Conservation (phyloP, 305 asterid genomes). For the Caryopteris hybrid region DNA sequence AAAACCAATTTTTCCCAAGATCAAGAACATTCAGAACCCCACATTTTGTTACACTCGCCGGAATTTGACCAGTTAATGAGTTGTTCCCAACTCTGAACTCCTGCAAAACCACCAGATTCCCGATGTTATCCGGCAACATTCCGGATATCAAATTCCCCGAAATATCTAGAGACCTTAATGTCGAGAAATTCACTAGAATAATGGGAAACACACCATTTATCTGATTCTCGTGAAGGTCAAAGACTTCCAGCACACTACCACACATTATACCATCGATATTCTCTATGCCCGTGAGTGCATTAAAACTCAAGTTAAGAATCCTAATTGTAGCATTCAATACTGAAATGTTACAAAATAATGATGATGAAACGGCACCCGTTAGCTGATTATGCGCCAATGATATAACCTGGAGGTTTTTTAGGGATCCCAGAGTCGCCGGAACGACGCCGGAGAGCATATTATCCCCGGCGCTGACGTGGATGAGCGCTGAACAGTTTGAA, state of each 20-base stretch:
- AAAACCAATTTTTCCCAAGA: slow-evolving; percentile 45
- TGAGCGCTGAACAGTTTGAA: slow-evolving; percentile 55
- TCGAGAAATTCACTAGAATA: slow-evolving; percentile 35
- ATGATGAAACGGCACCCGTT: slow-evolving; percentile 56
- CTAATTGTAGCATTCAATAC: slow-evolving; percentile 40
- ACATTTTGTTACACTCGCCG: slow-evolving; percentile 37
- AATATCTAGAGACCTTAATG: slow-evolving; percentile 50
- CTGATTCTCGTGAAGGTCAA: slow-evolving; percentile 68
- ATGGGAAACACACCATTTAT: slow-evolving; percentile 54
- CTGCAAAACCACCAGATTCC: slow-evolving; percentile 41
- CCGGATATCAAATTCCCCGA: slow-evolving; percentile 64
- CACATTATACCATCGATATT: slow-evolving; percentile 30
- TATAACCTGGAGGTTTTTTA: slow-evolving; percentile 43
- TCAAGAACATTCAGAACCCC: slow-evolving; percentile 45
- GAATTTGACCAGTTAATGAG: slow-evolving; percentile 48
- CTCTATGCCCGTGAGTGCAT: slow-evolving; percentile 67
- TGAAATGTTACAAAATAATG: slow-evolving; percentile 50
- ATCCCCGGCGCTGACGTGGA: slow-evolving; percentile 57
- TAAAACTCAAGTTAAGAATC: slow-evolving; percentile 54
- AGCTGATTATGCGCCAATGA: slow-evolving; percentile 55
- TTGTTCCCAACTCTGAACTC: slow-evolving; percentile 60
- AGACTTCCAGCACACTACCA: slow-evolving; percentile 46
- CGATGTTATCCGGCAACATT: slow-evolving; percentile 38
- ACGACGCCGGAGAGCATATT: slow-evolving; percentile 54
- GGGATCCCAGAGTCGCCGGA: slow-evolving; percentile 59